Evolutionary conservation across 768 basidiomycete species (phyloP), one percentile per base, ranked within the genome.

Genomic region (Leucosporidium scottii): DNA sequence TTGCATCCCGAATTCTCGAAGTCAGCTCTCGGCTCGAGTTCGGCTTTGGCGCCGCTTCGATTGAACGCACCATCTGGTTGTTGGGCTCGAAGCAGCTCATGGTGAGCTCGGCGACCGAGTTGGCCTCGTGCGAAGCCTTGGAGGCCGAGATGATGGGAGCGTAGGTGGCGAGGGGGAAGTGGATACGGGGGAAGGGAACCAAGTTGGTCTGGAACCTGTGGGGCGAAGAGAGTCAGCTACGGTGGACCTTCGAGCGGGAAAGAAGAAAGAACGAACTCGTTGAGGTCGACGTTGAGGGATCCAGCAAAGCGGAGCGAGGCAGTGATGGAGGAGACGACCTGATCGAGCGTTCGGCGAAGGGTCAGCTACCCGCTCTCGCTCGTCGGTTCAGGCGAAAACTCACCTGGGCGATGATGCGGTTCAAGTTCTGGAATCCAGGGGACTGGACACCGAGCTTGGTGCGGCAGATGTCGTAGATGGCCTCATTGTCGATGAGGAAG

Each of bases 401-500:
- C 39, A 44, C 39, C 78, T 98, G 96, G 20, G 96, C 93, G 76
- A 98, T 98, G 74, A 99, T 82, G 65, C 96, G 83, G 82, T 99
- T 98, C 70, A 98, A 80, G 83, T 99, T 98, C 76, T 84, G 83
- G 83, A 94, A 91, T 76, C 91, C 88, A 21, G 96, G 96, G 44
- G 84, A 88, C 31, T 83, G 76, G 73, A 97, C 89, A 73, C 85
- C 85, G 66, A 98, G 83, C 78, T 89, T 93, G 81, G 89, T 87
- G 84, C 96, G 93, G 90, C 94, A 98, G 78, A 60, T 60, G 59
- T 60, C 59, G 59, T 60, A 60, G 59, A 60, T 60, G 44, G 80
- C 96, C 80, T 99, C 93, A 78, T 99, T 99, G 78, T 99, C 96
- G 70, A 99, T 31, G 94, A 99, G 98, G 84, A 99, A 99, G 48